Evolutionary conservation across 495 filamentous ascomycete genomes (phyloP), one percentile per base, ranked within the genome.

Genomic region (Neurospora sp.): DNA sequence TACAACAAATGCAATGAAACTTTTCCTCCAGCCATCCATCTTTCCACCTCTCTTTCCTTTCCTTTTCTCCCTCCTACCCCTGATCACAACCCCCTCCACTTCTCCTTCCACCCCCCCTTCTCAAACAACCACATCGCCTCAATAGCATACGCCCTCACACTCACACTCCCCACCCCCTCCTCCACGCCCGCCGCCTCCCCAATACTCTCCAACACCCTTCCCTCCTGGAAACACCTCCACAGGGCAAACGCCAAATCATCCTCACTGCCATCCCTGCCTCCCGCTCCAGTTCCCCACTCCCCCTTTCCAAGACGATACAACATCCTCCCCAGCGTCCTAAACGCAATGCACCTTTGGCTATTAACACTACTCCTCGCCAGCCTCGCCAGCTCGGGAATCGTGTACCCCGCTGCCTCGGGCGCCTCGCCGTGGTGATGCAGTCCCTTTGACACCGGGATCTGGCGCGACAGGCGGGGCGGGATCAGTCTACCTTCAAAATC

Each of bases 351-450:
- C 2, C 96, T 86, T 83, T 99, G 96, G 1, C 90, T 88, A 5
- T 96, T 88, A 71, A 96, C 93, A 0, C 90, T 87, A 54, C 91
- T 94, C n/a, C 94, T 87, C 31, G 93, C 90, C 42, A 98, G 84
- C 20, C 91, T 88, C 9, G 95, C 92, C 3, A 99, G 86, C 81
- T 99, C 96, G 0, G 91, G 91, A 38, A 99, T 87, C 2, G 96
- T 98, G 80, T 99, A 99, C 0, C 96, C 96, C 0, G 96, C 96
- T 0, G 95, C 93, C 77, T 96, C 93, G 14, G 96, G 96, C 8
- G 96, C 94, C 62, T 96, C 90, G 74, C 90, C 94, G 81, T 99
- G 96, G 81, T 99, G 96, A 81, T 99, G 96, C 46, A 99, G 86
- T 2, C 96, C 96, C 37, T 91, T 86, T 16, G 86, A 90, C 2